Conservation (phyloP, 2,329 filamentous ascomycete species). For the Bipolaris zeicola region DNA sequence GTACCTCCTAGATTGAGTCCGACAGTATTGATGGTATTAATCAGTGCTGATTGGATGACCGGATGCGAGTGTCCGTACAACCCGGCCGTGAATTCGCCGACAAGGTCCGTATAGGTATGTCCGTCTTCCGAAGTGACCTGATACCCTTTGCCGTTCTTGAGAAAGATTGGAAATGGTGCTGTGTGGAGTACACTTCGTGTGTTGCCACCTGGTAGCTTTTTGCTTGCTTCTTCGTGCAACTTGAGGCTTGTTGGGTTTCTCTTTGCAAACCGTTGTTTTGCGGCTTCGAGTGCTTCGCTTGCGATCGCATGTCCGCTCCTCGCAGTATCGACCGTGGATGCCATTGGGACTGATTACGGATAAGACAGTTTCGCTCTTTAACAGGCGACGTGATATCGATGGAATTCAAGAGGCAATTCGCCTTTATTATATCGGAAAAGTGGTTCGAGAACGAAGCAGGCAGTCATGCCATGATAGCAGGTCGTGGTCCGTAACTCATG, state of each 20-base stretch:
- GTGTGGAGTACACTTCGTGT: slow-evolving; percentile 47
- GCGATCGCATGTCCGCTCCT: slow-evolving; percentile 15
- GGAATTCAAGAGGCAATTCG: neutral
- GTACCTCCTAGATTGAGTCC: slow-evolving; percentile 36
- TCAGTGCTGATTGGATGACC: slow-evolving; percentile 27
- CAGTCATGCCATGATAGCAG: neutral
- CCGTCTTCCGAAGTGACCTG: slow-evolving; percentile 41
- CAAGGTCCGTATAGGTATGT: slow-evolving; percentile 36
- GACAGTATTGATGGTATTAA: slow-evolving; percentile 40
- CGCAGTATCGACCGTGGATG: neutral
- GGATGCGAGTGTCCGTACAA: slow-evolving; percentile 42
- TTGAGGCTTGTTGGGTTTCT: slow-evolving; percentile 29
- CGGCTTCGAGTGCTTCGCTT: slow-evolving; percentile 26
- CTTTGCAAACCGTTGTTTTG: slow-evolving; percentile 22
- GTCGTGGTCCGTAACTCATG: neutral
- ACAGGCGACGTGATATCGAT: too few species aligned
- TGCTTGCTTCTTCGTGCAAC: slow-evolving; percentile 38
- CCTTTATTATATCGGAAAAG: neutral
- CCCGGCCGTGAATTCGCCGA: slow-evolving; percentile 36
- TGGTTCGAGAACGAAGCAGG: neutral
- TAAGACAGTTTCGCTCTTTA: neutral
- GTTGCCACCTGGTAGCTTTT: slow-evolving; percentile 48
- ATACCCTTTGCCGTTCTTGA: slow-evolving; percentile 35
- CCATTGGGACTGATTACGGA: neutral
- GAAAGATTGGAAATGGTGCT: slow-evolving; percentile 45